Base-by-base conservation (phyloP, 495 filamentous ascomycete genomes). In the Extremus antarcticus region DNA sequence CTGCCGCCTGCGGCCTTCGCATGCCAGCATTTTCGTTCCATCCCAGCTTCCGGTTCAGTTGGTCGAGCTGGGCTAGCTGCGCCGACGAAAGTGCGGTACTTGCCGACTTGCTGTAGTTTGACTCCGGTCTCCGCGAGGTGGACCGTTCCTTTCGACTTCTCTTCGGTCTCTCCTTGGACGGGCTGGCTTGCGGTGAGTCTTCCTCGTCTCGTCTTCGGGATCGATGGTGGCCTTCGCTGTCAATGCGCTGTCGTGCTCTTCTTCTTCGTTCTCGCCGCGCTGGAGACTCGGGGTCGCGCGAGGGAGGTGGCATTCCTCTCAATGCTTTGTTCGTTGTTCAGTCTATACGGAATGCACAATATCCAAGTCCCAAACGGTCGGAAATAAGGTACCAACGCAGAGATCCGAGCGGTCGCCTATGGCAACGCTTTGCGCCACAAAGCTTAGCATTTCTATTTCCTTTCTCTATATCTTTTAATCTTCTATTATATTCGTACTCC, bases 21-120 rank as follows among this genome's bases (percentile, higher is more conserved):
- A 48, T 48, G 11, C 53, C 55, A 58, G 68, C 65, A 46, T 64
- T 59, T 15, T 64, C 65, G 47, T 54, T 51, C 62, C 64, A 68
- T 16, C 70, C 68, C n/a, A 63, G 62, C 57, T 67, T 65, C 45
- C 58, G 59, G 51, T 73, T 70, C 25, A 58, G 32, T 54, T 61
- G 48, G 54, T 73, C 69, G 43, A 73, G 54, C 55, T 67, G 58
- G 35, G 70, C 70, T 19, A 73, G 52, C 20, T 62, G 56, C 43
- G 61, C 66, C 0, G 65, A 56, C 16, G 66, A 69, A 23, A 73
- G 52, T 38, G 60, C 40, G 21, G 56, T 64, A 23, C 49, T 63
- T 17, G 50, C 51, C 20, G 67, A 47, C 51, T 57, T 43, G 38
- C 53, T 55, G 21, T 43, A 43, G 35, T 59, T 43, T 21, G 56